These are phyloP conservation scores for Leccinum rimulosum DNA, from an alignment of 768 basidiomycete genomes.

Conservation along the genomic window DNA sequence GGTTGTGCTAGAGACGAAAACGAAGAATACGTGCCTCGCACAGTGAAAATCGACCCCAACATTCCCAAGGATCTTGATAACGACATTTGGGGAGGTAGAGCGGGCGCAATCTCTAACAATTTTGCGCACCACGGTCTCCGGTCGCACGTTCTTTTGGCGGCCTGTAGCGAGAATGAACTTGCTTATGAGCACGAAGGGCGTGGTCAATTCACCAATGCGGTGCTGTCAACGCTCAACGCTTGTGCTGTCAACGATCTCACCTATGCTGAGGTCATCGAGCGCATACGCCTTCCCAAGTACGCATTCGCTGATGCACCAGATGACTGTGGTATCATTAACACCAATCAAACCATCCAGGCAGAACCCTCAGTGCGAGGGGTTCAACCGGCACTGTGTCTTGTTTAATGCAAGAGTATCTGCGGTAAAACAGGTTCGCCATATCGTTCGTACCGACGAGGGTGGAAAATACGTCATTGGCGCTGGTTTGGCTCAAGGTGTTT, in stretches of 20 bases:
- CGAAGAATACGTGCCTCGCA: slow-evolving; percentile 9
- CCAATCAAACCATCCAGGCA: slow-evolving; percentile 16
- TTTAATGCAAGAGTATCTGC: slow-evolving; percentile 22
- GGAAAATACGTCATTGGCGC: slow-evolving; percentile 20
- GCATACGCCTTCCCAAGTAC: slow-evolving; percentile 15
- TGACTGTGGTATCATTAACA: background rate
- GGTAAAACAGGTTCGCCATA: slow-evolving; percentile 6
- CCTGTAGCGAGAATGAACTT: slow-evolving; percentile 36
- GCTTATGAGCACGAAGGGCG: slow-evolving; percentile 27
- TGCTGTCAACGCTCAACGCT: slow-evolving; percentile 16
- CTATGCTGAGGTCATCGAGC: slow-evolving; percentile 22
- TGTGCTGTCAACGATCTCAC: slow-evolving; percentile 18
- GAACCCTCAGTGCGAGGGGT: slow-evolving; percentile 30
- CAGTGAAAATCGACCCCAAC: background rate
- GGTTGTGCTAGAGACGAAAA: slow-evolving; percentile 30
- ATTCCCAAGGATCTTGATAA: slow-evolving; percentile 25
- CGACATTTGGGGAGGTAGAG: slow-evolving; percentile 20
- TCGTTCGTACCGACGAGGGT: background rate
- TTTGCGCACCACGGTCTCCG: slow-evolving; percentile 29
- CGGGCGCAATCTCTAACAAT: slow-evolving; percentile 11
- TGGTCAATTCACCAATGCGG: slow-evolving; percentile 27
- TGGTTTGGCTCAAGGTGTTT: slow-evolving; percentile 28
- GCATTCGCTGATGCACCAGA: background rate
- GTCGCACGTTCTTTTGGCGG: slow-evolving; percentile 44
- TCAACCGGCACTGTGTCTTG: slow-evolving; percentile 19